phyloP scores from a whole-genome alignment of 169 alveolate species.

The Cryptosporidium meleagridis region DNA sequence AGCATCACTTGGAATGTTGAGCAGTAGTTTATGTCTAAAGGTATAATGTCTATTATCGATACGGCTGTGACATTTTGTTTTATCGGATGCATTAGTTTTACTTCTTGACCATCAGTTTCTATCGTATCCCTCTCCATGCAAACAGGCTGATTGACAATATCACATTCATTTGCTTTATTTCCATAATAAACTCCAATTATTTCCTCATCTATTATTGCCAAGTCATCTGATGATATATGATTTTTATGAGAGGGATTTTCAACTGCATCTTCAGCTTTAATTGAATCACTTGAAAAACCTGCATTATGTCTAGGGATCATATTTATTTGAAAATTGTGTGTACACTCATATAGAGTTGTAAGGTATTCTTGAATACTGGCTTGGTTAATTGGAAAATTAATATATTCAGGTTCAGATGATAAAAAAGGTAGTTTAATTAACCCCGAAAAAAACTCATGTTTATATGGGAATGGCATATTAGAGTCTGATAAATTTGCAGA shows the following conservation, averaged over 20 bases:
- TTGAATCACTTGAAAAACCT: conserved; percentile 21
- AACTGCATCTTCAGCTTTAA: not conserved
- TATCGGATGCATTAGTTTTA: conserved; percentile 42
- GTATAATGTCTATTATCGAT: conserved; percentile 39
- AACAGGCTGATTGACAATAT: not conserved
- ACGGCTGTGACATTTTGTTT: conserved; percentile 31
- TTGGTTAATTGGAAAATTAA: conserved; percentile 39
- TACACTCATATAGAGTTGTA: conserved; percentile 13
- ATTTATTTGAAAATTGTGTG: not conserved
- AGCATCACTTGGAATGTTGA: conserved; percentile 51
- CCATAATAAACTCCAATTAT: not conserved
- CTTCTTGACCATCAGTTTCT: not conserved
- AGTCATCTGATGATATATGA: conserved; percentile 19
- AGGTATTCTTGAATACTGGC: conserved; percentile 27
- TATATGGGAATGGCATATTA: conserved; percentile 56
- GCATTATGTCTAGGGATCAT: conserved; percentile 23
- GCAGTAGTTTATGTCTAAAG: not conserved
- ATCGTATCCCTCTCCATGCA: not conserved
- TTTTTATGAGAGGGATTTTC: not conserved
- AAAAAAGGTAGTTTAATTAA: conserved; percentile 39
- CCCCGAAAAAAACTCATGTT: conserved; percentile 61
- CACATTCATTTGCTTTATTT: not conserved
- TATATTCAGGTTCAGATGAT: conserved; percentile 45
- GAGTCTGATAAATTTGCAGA: conserved; percentile 52
- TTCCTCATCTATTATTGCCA: conserved; percentile 39